Percentiles rank a stretch among this genome's conserved stretches.
phyloP scores from a whole-genome alignment of 495 filamentous ascomycete genomes.

The Wilcoxina mikolae region DNA sequence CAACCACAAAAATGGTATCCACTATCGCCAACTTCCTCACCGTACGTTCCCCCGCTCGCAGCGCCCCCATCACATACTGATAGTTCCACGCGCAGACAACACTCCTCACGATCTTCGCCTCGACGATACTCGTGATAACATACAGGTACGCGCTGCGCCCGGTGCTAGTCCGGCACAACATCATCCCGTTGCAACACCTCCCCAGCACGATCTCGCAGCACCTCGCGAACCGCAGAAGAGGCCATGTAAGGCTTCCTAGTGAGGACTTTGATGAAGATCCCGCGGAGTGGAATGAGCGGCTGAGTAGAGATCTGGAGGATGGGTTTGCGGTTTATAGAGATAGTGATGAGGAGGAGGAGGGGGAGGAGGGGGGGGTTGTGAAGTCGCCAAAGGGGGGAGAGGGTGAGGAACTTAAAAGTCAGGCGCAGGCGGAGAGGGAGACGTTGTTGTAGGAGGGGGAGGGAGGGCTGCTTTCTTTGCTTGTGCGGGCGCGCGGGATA shows the following conservation, averaged over 20 bases:
- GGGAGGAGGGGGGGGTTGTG: conserved; percentile 1
- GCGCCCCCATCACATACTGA: neutral
- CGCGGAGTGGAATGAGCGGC: neutral
- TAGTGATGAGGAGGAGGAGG: conserved; percentile 45
- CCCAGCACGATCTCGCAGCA: conserved; percentile 17
- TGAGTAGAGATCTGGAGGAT: conserved; percentile 41
- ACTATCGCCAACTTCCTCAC: conserved; percentile 21
- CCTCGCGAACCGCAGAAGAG: conserved; percentile 10
- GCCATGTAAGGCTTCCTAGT: conserved; percentile 4
- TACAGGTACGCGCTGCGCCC: conserved; percentile 24
- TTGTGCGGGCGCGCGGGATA: too few species aligned
- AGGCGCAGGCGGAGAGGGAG: neutral
- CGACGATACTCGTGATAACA: conserved; percentile 19
- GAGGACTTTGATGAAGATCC: conserved; percentile 14
- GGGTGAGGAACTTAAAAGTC: neutral
- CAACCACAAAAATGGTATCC: conserved; percentile 16
- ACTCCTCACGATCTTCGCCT: conserved; percentile 22
- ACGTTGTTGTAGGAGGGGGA: conserved; percentile 1
- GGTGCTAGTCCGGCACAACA: conserved; percentile 22
- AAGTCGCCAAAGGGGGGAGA: conserved; percentile 20
- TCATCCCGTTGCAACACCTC: conserved; percentile 24
- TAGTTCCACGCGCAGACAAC: conserved; percentile 12
- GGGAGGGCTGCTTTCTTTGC: too few species aligned
- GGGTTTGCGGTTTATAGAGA: conserved; percentile 76
- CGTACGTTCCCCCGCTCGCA: neutral